A percentile compares a stretch with the other conserved stretches of the same genome.
phyloP scores from a whole-genome alignment of 139 green algal species.

The Asterochloris erici region DNA sequence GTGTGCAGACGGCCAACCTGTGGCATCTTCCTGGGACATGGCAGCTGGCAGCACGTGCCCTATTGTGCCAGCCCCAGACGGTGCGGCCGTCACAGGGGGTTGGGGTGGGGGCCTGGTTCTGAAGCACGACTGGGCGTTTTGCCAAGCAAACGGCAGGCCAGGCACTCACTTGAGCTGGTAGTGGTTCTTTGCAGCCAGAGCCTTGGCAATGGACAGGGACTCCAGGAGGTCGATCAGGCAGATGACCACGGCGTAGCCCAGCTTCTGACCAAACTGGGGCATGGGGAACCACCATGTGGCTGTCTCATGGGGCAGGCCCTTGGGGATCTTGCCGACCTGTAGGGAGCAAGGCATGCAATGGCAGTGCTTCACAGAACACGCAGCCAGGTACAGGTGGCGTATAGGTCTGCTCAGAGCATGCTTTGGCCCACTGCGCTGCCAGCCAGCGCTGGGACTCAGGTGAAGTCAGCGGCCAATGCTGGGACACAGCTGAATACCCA shows the following conservation, averaged over 20 bases:
- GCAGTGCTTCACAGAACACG: too few relatives aligned
- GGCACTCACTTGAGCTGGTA: constrained; percentile 61
- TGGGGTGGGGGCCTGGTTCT: background rate
- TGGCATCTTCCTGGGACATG: too few relatives aligned
- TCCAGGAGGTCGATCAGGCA: constrained; percentile 76
- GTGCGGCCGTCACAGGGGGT: background rate
- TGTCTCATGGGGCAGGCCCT: constrained; percentile 44
- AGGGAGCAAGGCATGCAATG: too few relatives aligned
- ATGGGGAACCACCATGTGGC: constrained; percentile 46
- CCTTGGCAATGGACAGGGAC: constrained; percentile 81
- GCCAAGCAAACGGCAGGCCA: background rate
- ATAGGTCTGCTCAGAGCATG: too few relatives aligned
- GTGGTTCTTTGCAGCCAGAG: constrained; percentile 74
- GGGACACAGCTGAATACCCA: constrained; percentile 26
- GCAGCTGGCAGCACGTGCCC: background rate
- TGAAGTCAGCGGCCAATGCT: constrained; percentile 7
- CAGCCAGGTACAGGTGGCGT: too few relatives aligned
- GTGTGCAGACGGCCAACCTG: too few relatives aligned
- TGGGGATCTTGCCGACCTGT: constrained; percentile 36
- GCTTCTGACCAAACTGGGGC: constrained; percentile 26
- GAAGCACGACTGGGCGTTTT: background rate
- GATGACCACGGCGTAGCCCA: constrained; percentile 46
- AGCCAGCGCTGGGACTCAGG: too few relatives aligned
- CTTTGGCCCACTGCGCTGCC: too few relatives aligned
- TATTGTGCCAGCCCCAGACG: background rate